phyloP scores from a whole-genome alignment of 2,329 filamentous ascomycete species.

The Sporothrix variecibatus region DNA sequence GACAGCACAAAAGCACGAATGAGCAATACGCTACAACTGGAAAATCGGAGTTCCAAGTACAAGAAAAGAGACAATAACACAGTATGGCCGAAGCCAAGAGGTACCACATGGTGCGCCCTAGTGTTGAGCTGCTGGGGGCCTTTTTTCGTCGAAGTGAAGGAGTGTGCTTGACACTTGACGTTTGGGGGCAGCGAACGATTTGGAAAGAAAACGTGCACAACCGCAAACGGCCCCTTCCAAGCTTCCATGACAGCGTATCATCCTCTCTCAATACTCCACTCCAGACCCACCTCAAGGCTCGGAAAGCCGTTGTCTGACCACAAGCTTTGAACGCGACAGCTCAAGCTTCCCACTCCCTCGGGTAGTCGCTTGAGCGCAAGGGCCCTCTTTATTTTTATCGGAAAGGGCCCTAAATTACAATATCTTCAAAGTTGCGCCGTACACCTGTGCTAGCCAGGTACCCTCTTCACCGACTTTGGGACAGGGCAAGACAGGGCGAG shows the following conservation, averaged over 20 bases:
- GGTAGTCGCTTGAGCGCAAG: constrained; percentile 9
- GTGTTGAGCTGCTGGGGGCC: neutral
- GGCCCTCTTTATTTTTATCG: constrained; percentile 3
- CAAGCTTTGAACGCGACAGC: neutral
- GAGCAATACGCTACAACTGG: neutral
- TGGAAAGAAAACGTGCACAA: neutral
- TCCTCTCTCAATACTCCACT: neutral
- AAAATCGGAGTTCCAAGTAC: neutral
- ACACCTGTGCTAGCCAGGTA: neutral
- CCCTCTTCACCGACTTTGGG: constrained; percentile 11
- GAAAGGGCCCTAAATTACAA: neutral
- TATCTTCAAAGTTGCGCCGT: neutral
- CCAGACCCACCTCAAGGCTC: neutral
- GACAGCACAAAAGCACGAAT: neutral
- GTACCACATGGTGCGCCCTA: neutral
- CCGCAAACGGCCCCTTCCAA: neutral
- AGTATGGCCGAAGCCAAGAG: neutral
- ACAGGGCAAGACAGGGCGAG: neutral
- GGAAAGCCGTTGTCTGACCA: neutral
- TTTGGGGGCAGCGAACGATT: neutral
- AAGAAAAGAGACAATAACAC: neutral
- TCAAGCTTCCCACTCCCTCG: constrained; percentile 24
- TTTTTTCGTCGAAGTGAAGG: neutral
- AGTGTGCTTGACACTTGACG: neutral
- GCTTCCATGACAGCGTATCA: neutral